These are phyloP conservation scores for Penicillium daleae DNA, from an alignment of 495 filamentous ascomycete genomes.

Conservation along the genomic window DNA sequence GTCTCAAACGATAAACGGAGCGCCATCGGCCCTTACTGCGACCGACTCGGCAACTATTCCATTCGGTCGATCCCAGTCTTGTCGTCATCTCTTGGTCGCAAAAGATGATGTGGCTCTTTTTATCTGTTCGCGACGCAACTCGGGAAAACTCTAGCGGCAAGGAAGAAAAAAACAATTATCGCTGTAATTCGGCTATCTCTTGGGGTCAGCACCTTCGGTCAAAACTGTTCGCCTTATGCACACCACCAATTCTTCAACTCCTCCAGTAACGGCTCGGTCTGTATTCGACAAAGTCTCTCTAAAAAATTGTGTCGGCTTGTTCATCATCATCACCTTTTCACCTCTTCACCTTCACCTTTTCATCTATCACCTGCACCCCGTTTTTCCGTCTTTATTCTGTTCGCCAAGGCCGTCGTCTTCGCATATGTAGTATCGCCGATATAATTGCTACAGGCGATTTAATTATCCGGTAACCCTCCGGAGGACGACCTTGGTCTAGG, in stretches of 20 bases:
- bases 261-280: constrained; percentile 54
- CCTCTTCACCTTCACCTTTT: constrained; percentile 5
- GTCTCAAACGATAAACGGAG: constrained; percentile 38
- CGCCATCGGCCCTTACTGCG: constrained; percentile 37
- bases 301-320: constrained; percentile 28
- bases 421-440: constrained; percentile 45
- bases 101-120: constrained; percentile 46
- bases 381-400: not conserved
- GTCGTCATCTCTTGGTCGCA: constrained; percentile 46
- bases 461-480: constrained; percentile 14
- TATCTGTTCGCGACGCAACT: constrained; percentile 47
- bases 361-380: constrained; percentile 1
- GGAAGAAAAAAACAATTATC: constrained; percentile 48
- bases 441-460: constrained; percentile 18
- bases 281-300: constrained; percentile 43
- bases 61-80: constrained; percentile 24
- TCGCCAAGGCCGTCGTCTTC: constrained; percentile 42
- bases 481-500: not conserved
- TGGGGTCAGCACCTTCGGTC: constrained; percentile 50
- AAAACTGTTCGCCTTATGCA: constrained; percentile 48
- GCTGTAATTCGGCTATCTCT: constrained; percentile 58
- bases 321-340: constrained; percentile 37
- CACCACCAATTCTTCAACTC: constrained; percentile 40
- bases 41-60: constrained; percentile 37
- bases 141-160: constrained; percentile 50